Percentiles rank a stretch among this genome's conserved stretches.
phyloP scores from a whole-genome alignment of 768 basidiomycete species.

The Butyriboletus loyo region DNA sequence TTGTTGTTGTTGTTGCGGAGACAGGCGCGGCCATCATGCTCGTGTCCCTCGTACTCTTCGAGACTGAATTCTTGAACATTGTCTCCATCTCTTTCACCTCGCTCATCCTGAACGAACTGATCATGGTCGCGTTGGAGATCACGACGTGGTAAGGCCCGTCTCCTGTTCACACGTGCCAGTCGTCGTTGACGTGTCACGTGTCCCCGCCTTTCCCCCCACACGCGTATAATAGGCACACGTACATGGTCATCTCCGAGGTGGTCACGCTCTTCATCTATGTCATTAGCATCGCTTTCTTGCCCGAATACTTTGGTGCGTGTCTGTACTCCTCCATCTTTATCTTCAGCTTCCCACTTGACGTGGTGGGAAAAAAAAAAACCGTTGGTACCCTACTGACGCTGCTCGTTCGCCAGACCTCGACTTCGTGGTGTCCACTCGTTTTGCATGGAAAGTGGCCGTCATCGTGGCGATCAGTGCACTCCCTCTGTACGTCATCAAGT shows the following conservation, averaged over 20 bases:
- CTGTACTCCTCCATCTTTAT: too few species aligned
- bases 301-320: slow-evolving; percentile 92
- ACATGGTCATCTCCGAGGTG: slow-evolving; percentile 92
- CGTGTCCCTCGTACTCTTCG: slow-evolving; percentile 92
- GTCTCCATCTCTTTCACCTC: slow-evolving; percentile 98
- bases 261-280: slow-evolving; percentile 87
- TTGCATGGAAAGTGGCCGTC: slow-evolving; percentile 92
- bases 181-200: not conserved
- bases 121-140: slow-evolving; percentile 98
- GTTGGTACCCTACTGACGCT: not conserved
- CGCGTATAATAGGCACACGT: slow-evolving; percentile 67
- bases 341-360: too few species aligned
- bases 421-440: slow-evolving; percentile 84
- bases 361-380: too few species aligned
- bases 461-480: slow-evolving; percentile 94
- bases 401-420: slow-evolving; percentile 64
- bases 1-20: not conserved
- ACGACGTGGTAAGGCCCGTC: slow-evolving; percentile 76
- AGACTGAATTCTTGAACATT: slow-evolving; percentile 96
- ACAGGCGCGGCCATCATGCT: slow-evolving; percentile 98
- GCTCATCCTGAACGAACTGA: slow-evolving; percentile 91
- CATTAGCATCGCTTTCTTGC: slow-evolving; percentile 88
- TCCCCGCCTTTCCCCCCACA: not conserved
- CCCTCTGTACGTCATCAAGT: slow-evolving; percentile 88
- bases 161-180: not conserved